Evolutionary conservation across 2,329 filamentous ascomycete species (phyloP).

Genomic region (Colletotrichum lentis): DNA sequence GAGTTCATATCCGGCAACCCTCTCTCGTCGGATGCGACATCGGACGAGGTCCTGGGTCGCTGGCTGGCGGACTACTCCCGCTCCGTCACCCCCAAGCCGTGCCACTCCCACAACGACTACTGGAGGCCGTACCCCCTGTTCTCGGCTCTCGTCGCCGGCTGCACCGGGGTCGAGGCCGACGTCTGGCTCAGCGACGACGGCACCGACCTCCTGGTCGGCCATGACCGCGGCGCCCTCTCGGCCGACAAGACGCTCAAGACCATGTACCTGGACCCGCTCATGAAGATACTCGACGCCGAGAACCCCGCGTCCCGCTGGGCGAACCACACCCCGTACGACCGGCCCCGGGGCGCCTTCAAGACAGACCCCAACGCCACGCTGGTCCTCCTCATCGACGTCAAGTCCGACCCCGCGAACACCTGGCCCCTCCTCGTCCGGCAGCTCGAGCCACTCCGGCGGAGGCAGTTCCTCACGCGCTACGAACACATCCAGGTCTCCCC

Average conservation of each 20-base stretch:
- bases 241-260: slow-evolving; percentile 62
- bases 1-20: not conserved
- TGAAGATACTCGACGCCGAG: slow-evolving; percentile 64
- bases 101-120: slow-evolving; percentile 22
- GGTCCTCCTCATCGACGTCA: slow-evolving; percentile 74
- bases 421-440: slow-evolving; percentile 50
- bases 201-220: slow-evolving; percentile 66
- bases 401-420: slow-evolving; percentile 61
- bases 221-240: slow-evolving; percentile 65
- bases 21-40: not conserved
- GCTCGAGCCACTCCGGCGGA: not conserved
- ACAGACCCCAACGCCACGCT: slow-evolving; percentile 61
- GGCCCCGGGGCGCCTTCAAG: slow-evolving; percentile 63
- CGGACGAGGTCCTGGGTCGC: not conserved
- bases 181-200: slow-evolving; percentile 61
- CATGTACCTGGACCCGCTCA: slow-evolving; percentile 71
- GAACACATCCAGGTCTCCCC: not conserved
- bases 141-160: slow-evolving; percentile 6
- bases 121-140: slow-evolving; percentile 1
- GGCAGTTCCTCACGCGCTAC: not conserved
- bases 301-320: slow-evolving; percentile 52
- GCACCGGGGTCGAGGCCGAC: not conserved
- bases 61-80: not conserved
- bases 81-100: not conserved
- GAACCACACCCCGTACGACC: slow-evolving; percentile 44